phyloP scores from a whole-genome alignment of 1,284 basidiomycete species.

The Phaffia rhodozyma region DNA sequence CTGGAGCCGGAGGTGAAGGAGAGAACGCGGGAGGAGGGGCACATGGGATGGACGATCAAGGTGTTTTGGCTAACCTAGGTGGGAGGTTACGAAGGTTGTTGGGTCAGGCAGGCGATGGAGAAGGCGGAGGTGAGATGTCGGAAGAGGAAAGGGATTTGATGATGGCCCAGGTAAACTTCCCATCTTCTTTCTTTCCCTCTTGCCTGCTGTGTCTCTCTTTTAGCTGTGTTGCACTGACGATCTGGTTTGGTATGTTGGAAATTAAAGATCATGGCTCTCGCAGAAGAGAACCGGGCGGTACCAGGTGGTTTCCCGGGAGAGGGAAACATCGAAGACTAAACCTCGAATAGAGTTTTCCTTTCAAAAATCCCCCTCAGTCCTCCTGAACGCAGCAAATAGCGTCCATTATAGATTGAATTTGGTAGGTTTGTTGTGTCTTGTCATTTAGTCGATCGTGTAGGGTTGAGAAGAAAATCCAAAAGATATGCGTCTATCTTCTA shows the following conservation, averaged over 20 bases:
- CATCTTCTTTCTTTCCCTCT: too few relatives aligned
- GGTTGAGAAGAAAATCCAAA: too few relatives aligned
- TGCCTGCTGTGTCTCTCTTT: background rate
- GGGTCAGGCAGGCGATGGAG: background rate
- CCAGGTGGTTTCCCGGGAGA: conserved; percentile 11
- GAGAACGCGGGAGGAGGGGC: conserved; percentile 5
- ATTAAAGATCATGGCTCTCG: conserved; percentile 7
- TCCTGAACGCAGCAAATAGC: too few relatives aligned
- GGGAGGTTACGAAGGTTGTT: background rate
- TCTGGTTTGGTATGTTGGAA: background rate
- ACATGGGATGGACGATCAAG: conserved; percentile 1
- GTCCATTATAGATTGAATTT: too few relatives aligned
- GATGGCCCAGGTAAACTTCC: conserved; percentile 2
- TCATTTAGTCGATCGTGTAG: too few relatives aligned
- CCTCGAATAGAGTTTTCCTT: too few relatives aligned
- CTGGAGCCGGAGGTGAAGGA: background rate
- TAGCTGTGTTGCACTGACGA: background rate
- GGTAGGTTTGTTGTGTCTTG: too few relatives aligned
- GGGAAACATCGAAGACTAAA: background rate
- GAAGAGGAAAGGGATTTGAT: conserved; percentile 7
- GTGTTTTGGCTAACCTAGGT: background rate
- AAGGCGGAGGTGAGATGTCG: conserved; percentile 1
- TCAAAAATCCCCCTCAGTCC: too few relatives aligned
- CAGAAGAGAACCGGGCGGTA: background rate
- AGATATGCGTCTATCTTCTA: too few relatives aligned